Evolutionary conservation across 1,284 basidiomycete species (phyloP).

Genomic region (Cutaneotrichosporon sp.): DNA sequence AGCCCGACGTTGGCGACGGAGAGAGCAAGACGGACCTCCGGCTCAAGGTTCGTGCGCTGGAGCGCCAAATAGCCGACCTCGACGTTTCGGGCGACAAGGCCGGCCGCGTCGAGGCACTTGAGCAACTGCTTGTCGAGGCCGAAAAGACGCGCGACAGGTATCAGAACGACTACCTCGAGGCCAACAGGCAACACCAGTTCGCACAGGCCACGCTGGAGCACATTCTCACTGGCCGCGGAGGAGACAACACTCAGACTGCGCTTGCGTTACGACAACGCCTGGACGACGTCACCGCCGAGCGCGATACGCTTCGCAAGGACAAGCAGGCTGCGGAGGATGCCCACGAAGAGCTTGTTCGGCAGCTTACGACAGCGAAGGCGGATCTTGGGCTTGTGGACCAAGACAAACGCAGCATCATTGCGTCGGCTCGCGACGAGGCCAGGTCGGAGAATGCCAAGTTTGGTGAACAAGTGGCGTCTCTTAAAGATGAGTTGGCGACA

Average conservation of each 20-base stretch:
- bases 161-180: slow-evolving; percentile 78
- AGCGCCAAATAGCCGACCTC: slow-evolving; percentile 71
- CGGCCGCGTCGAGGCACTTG: slow-evolving; percentile 72
- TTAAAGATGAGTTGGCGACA: slow-evolving; percentile 66
- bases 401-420: slow-evolving; percentile 49
- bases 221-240: slow-evolving; percentile 74
- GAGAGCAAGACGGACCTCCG: slow-evolving; percentile 72
- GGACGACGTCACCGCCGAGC: slow-evolving; percentile 78
- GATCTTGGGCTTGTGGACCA: slow-evolving; percentile 55
- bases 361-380: slow-evolving; percentile 76
- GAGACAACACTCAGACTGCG: slow-evolving; percentile 75
- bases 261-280: slow-evolving; percentile 80
- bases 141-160: slow-evolving; percentile 84
- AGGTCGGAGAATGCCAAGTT: slow-evolving; percentile 76
- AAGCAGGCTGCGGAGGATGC: slow-evolving; percentile 50
- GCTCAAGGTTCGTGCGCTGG: slow-evolving; percentile 72
- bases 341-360: slow-evolving; percentile 60
- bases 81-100: slow-evolving; percentile 45
- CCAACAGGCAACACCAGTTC: slow-evolving; percentile 75
- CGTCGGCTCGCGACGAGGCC: slow-evolving; percentile 64
- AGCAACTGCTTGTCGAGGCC: slow-evolving; percentile 85
- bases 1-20: slow-evolving; percentile 53
- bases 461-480: slow-evolving; percentile 60
- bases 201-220: slow-evolving; percentile 79
- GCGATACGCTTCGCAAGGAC: slow-evolving; percentile 65